Evolutionary conservation across 2,329 filamentous ascomycete species (phyloP).

Genomic region (Tolypocladium tundrense): DNA sequence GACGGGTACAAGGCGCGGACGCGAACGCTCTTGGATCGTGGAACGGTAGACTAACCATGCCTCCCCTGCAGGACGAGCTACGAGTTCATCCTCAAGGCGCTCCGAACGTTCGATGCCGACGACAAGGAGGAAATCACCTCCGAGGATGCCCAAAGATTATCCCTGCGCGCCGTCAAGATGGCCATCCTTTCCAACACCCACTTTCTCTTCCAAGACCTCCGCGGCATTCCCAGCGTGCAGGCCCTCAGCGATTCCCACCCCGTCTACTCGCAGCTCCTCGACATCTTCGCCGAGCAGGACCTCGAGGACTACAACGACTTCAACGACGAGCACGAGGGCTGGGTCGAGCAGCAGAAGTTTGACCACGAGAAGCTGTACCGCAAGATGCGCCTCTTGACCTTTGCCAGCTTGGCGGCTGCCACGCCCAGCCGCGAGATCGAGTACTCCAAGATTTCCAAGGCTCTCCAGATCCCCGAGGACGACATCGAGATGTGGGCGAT

Average conservation of each 20-base stretch:
- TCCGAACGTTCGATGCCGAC: constrained; percentile 48
- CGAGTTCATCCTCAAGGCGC: constrained; percentile 54
- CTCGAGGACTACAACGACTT: constrained; percentile 96
- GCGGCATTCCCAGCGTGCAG: constrained; percentile 74
- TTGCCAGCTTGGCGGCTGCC: constrained; percentile 78
- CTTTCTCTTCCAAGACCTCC: constrained; percentile 72
- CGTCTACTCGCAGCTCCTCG: constrained; percentile 81
- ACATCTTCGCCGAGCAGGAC: constrained; percentile 89
- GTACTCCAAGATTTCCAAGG: constrained; percentile 74
- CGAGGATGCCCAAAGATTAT: constrained; percentile 49
- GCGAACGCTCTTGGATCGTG: background rate
- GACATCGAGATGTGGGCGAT: constrained; percentile 99
- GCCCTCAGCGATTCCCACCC: constrained; percentile 76
- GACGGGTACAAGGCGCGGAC: background rate
- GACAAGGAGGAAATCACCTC: constrained; percentile 45
- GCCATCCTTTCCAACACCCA: constrained; percentile 42
- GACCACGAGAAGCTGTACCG: constrained; percentile 69
- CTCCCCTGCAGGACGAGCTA: constrained; percentile 44
- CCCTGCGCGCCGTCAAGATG: constrained; percentile 45
- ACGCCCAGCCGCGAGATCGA: constrained; percentile 78
- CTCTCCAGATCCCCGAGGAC: constrained; percentile 69
- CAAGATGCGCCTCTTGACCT: constrained; percentile 93
- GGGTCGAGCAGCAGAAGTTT: constrained; percentile 65
- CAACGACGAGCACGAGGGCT: constrained; percentile 79
- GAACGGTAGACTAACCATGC: background rate